A percentile compares a stretch with the other conserved stretches of the same genome.
These are phyloP conservation scores for Crithidia sp. DNA, from an alignment of 208 protist species.

Conservation along the genomic window DNA sequence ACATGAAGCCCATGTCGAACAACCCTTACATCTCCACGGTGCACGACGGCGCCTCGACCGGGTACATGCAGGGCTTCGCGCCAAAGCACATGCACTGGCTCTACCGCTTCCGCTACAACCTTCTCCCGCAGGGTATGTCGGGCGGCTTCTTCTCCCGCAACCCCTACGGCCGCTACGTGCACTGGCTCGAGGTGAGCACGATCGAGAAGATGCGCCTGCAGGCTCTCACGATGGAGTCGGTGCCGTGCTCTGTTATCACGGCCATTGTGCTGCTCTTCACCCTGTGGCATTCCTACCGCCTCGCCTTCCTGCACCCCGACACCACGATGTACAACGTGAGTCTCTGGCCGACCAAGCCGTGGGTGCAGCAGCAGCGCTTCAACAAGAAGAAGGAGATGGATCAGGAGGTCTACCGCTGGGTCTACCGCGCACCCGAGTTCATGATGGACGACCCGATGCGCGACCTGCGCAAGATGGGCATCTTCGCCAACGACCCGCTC, in stretches of 20 bases:
- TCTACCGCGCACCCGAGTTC: slow-evolving; percentile 73
- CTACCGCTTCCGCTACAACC: slow-evolving; percentile 87
- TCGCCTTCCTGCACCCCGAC: slow-evolving; percentile 78
- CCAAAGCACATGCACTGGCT: slow-evolving; percentile 76
- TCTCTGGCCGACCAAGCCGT: slow-evolving; percentile 76
- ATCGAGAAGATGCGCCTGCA: slow-evolving; percentile 85
- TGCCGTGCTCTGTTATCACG: slow-evolving; percentile 55
- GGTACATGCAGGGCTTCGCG: slow-evolving; percentile 75
- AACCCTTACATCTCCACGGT: slow-evolving; percentile 76
- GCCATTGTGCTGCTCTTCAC: slow-evolving; percentile 58
- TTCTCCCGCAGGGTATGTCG: slow-evolving; percentile 66
- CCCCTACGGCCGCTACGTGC: slow-evolving; percentile 80
- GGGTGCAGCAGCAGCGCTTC: slow-evolving; percentile 81
- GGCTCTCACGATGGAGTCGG: slow-evolving; percentile 55
- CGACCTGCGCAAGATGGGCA: slow-evolving; percentile 65
- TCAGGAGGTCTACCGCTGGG: slow-evolving; percentile 77
- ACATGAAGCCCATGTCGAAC: slow-evolving; percentile 71
- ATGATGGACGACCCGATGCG: slow-evolving; percentile 67
- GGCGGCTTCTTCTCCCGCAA: slow-evolving; percentile 82
- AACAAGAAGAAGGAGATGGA: slow-evolving; percentile 84
- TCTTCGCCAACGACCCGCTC: slow-evolving; percentile 76
- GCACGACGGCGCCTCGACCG: slow-evolving; percentile 76
- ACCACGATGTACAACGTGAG: slow-evolving; percentile 83
- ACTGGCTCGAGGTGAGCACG: slow-evolving; percentile 87
- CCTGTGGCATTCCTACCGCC: slow-evolving; percentile 70